Evolutionary conservation across 495 filamentous ascomycete species (phyloP).

Genomic region (Cladorrhinum samala): DNA sequence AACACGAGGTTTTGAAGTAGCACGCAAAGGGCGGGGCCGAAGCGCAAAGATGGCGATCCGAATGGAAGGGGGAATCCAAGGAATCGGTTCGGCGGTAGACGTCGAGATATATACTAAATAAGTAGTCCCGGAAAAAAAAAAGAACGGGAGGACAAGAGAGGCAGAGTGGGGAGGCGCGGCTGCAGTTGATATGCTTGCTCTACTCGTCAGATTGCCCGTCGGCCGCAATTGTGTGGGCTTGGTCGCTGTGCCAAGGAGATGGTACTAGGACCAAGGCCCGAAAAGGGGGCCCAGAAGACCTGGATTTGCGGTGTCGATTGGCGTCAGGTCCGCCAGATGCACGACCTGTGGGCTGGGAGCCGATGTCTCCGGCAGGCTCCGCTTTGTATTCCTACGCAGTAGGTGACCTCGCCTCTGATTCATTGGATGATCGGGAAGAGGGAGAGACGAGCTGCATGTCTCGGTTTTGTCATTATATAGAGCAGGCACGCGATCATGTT

Average conservation of each 20-base stretch:
- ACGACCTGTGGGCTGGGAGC: conserved; percentile 2
- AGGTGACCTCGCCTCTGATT: too few relatives aligned
- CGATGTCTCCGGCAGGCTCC: conserved; percentile 8
- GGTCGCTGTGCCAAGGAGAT: conserved; percentile 11
- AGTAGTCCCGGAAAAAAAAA: background rate
- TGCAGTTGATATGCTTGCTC: background rate
- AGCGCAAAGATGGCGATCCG: too few relatives aligned
- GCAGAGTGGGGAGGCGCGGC: conserved; percentile 1
- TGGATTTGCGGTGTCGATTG: conserved; percentile 15
- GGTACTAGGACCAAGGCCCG: background rate
- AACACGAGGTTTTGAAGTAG: conserved; percentile 28
- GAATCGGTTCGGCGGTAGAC: background rate
- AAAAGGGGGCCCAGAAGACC: conserved; percentile 6
- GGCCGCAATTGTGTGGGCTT: background rate
- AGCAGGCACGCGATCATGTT: conserved; percentile 11
- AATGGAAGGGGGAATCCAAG: too few relatives aligned
- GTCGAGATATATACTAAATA: background rate
- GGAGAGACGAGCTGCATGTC: background rate
- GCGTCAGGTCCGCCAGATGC: conserved; percentile 2
- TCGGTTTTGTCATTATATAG: conserved; percentile 1
- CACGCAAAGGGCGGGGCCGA: conserved; percentile 10
- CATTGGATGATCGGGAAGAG: too few relatives aligned
- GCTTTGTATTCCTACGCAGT: background rate
- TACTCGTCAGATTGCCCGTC: background rate
- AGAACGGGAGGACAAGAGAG: background rate